These are phyloP conservation scores for Williopsis jadinii DNA, from an alignment of 1,139 yeast genomes.

Conservation along the genomic window DNA sequence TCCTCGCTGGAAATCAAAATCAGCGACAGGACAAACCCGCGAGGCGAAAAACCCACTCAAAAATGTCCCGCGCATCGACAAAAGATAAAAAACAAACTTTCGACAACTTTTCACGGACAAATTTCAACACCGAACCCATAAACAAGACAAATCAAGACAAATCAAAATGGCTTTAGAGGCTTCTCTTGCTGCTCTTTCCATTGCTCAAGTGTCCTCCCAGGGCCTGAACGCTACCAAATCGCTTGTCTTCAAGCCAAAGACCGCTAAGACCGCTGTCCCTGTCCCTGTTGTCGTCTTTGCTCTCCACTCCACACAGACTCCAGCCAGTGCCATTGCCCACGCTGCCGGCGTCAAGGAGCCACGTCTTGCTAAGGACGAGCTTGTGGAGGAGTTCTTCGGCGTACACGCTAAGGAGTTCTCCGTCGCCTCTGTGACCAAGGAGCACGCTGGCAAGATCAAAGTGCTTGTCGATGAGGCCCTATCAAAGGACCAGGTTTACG, in stretches of 20 bases:
- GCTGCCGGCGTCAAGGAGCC: conserved; percentile 77
- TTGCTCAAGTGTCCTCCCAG: conserved; percentile 37
- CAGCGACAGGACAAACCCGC: no score
- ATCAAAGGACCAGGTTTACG: conserved; percentile 36
- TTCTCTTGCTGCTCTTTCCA: conserved; percentile 50
- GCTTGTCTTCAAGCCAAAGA: conserved; percentile 85
- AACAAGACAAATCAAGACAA: background rate
- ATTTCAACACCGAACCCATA: no score
- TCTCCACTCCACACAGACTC: conserved; percentile 62
- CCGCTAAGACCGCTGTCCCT: conserved; percentile 77
- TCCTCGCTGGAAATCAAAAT: no score
- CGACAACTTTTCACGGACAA: no score
- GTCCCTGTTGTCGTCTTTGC: conserved; percentile 81
- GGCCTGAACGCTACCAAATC: conserved; percentile 53
- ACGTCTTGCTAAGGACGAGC: conserved; percentile 77
- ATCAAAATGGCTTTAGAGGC: conserved; percentile 49
- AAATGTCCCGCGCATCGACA: background rate
- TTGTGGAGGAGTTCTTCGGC: conserved; percentile 60
- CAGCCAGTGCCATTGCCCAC: conserved; percentile 56
- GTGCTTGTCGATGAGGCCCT: conserved; percentile 59
- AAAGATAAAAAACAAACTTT: background rate
- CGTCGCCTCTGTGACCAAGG: conserved; percentile 48
- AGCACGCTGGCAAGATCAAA: conserved; percentile 57
- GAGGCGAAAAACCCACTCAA: no score
- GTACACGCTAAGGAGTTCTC: conserved; percentile 62